Conservation (phyloP, 2,329 filamentous ascomycete species). For the Pseudopyricularia cyperi region DNA sequence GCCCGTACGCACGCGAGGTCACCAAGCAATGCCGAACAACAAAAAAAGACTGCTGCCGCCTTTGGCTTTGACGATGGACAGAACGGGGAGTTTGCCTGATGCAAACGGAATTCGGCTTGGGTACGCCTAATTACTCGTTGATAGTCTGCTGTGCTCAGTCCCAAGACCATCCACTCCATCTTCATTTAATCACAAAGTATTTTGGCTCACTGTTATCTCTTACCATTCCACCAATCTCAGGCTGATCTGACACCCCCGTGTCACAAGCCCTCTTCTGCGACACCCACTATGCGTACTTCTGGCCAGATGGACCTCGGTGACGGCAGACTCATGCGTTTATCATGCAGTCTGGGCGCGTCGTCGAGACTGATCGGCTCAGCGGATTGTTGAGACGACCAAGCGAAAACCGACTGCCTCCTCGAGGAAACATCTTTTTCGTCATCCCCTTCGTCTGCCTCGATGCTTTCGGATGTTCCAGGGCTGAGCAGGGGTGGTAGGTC, state of each 20-base stretch:
- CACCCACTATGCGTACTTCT: neutral
- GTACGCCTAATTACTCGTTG: neutral
- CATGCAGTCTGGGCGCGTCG: conserved; percentile 2
- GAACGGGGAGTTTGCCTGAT: conserved; percentile 66
- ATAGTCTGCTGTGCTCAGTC: neutral
- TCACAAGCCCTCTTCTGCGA: neutral
- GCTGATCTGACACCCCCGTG: neutral
- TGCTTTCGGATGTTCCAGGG: no score
- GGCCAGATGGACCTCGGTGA: conserved; percentile 15
- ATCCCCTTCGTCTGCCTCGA: neutral
- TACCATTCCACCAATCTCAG: no score
- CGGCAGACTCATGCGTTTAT: conserved; percentile 20
- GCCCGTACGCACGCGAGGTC: conserved; percentile 23
- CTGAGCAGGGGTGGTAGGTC: neutral
- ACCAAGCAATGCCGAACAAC: conserved; percentile 40
- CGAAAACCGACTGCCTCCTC: neutral
- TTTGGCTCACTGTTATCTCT: no score
- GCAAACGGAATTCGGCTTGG: neutral
- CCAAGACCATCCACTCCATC: neutral
- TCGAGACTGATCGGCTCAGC: neutral
- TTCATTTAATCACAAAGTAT: neutral
- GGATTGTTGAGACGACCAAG: neutral
- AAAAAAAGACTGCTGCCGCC: conserved; percentile 36
- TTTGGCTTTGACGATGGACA: conserved; percentile 79
- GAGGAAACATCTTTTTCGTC: neutral